Conservation (phyloP, 257 asterid species). For the Linderniella brevidens region DNA sequence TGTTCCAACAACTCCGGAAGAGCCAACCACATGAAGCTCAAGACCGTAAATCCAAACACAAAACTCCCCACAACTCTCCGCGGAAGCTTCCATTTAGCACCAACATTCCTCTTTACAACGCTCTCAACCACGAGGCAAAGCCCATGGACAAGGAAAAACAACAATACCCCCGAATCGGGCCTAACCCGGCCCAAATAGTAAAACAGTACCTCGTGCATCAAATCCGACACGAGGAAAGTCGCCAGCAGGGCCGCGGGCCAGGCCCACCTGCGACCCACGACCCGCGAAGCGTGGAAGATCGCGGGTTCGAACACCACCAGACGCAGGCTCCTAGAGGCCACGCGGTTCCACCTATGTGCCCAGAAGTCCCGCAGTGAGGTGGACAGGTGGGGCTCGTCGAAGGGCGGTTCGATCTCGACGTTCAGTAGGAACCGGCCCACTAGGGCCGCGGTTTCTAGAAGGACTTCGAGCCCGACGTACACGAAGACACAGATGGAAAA, state of each 20-base stretch:
- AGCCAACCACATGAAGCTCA: conserved; percentile 15
- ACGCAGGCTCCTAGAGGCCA: conserved; percentile 14
- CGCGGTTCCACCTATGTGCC: conserved; percentile 33
- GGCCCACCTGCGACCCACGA: conserved; percentile 18
- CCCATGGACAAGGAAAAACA: conserved; percentile 30
- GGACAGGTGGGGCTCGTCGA: conserved; percentile 16
- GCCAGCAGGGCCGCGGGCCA: conserved; percentile 9
- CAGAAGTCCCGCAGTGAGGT: conserved; percentile 29
- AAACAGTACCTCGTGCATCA: conserved; percentile 28
- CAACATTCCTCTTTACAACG: conserved; percentile 7
- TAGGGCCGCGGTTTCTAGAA: conserved; percentile 11
- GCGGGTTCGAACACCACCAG: conserved; percentile 14
- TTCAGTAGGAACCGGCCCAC: conserved; percentile 9
- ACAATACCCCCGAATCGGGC: conserved; percentile 17
- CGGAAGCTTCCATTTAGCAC: conserved; percentile 14
- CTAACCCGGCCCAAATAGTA: conserved; percentile 14
- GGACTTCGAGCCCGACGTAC: conserved; percentile 15
- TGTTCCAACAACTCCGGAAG: conserved; percentile 17
- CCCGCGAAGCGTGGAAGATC: not conserved
- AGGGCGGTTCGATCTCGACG: conserved; percentile 17
- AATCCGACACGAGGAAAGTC: conserved; percentile 23
- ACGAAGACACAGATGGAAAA: conserved; percentile 12
- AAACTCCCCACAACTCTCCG: conserved; percentile 19
- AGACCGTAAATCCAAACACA: conserved; percentile 13
- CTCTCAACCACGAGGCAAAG: conserved; percentile 14